Percentiles rank a stretch among this genome's conserved stretches.
These are phyloP conservation scores for Aegilops tauschii DNA, from an alignment of 176 grass and related monocot genomes.

Conservation along the genomic window DNA sequence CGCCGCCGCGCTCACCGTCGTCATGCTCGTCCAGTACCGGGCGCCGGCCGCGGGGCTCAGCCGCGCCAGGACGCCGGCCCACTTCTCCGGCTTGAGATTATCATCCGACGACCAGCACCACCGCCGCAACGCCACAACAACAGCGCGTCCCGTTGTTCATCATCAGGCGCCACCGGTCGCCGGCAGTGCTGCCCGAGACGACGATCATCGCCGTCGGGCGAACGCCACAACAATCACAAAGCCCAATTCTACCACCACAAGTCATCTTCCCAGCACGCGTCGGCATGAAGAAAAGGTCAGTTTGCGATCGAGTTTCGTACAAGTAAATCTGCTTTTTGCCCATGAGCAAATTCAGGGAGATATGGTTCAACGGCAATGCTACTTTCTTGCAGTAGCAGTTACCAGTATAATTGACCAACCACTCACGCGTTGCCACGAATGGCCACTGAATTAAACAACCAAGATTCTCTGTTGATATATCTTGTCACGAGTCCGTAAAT, in stretches of 20 bases:
- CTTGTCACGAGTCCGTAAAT: background rate
- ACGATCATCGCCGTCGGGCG: background rate
- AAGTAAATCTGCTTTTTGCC: background rate
- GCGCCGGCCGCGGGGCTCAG: slow-evolving; percentile 12
- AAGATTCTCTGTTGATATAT: background rate
- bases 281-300: slow-evolving; percentile 5
- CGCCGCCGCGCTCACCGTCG: slow-evolving; percentile 27
- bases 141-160: background rate
- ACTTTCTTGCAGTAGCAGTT: background rate
- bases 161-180: background rate
- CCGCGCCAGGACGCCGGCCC: background rate
- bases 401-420: background rate
- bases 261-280: background rate
- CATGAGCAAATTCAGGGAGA: background rate
- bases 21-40: slow-evolving; percentile 37
- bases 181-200: background rate
- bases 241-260: background rate
- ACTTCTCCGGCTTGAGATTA: background rate
- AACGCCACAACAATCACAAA: background rate
- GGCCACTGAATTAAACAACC: background rate
- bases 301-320: background rate
- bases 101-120: background rate
- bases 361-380: background rate
- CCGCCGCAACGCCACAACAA: background rate
- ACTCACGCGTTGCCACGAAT: background rate